Percentiles rank a stretch among this genome's conserved stretches.
phyloP scores from a whole-genome alignment of 2,329 filamentous ascomycete genomes.

The Mycosphaerella sp. region DNA sequence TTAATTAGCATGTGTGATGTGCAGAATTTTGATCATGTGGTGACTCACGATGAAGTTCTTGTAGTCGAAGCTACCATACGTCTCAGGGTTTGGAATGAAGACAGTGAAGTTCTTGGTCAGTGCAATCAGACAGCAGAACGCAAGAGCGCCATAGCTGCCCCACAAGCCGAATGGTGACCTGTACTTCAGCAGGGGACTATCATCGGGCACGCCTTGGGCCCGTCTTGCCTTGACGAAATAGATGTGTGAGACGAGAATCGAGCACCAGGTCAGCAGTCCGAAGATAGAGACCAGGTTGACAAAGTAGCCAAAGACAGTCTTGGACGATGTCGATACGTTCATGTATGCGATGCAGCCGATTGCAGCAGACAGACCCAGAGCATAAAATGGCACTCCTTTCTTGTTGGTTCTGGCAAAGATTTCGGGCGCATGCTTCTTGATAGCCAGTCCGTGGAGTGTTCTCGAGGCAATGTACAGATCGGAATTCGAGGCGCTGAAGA shows the following conservation, averaged over 20 bases:
- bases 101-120: slow-evolving; percentile 78
- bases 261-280: slow-evolving; percentile 45
- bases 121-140: slow-evolving; percentile 65
- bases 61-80: slow-evolving; percentile 58
- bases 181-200: slow-evolving; percentile 43
- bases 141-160: slow-evolving; percentile 62
- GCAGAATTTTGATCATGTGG: slow-evolving; percentile 26
- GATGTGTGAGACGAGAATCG: slow-evolving; percentile 46
- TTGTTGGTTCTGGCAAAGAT: slow-evolving; percentile 67
- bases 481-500: slow-evolving; percentile 71
- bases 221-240: slow-evolving; percentile 43
- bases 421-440: slow-evolving; percentile 63
- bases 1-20: slow-evolving; percentile 3
- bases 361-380: slow-evolving; percentile 54
- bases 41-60: slow-evolving; percentile 61
- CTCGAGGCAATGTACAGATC: slow-evolving; percentile 62
- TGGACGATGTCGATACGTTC: slow-evolving; percentile 41
- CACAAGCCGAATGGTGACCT: slow-evolving; percentile 63
- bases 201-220: slow-evolving; percentile 43
- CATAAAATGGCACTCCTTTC: slow-evolving; percentile 63
- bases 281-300: slow-evolving; percentile 41
- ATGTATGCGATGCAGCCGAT: slow-evolving; percentile 55
- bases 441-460: slow-evolving; percentile 61
- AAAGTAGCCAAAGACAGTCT: slow-evolving; percentile 44
- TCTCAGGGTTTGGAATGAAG: slow-evolving; percentile 49